A percentile compares a stretch with the other conserved stretches of the same genome.
These are phyloP conservation scores for Fistulinella prunicolor DNA, from an alignment of 768 basidiomycete genomes.

Conservation along the genomic window DNA sequence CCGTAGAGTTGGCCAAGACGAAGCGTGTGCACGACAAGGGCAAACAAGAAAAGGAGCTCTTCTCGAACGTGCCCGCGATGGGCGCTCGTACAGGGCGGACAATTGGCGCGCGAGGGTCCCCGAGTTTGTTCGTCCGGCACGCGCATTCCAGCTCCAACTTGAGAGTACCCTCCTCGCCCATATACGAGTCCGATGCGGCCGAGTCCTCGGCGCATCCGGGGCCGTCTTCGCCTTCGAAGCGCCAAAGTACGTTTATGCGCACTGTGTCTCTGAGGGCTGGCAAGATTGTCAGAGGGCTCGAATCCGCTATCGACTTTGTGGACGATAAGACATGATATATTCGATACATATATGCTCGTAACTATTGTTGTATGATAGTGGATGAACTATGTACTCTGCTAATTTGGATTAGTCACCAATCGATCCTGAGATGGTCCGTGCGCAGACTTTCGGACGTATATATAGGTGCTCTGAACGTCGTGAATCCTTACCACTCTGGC, in stretches of 20 bases:
- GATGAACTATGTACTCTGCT: too few relatives aligned
- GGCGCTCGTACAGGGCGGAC: constrained; percentile 1
- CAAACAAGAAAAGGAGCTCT: too few relatives aligned
- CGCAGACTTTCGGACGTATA: not conserved
- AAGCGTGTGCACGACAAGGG: constrained; percentile 3
- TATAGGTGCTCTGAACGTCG: not conserved
- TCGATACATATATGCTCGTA: too few relatives aligned
- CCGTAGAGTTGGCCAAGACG: constrained; percentile 3
- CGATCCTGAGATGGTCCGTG: constrained; percentile 9
- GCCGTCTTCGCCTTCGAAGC: constrained; percentile 23
- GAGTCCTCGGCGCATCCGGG: constrained; percentile 1
- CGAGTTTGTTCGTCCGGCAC: constrained; percentile 18
- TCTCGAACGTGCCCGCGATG: not conserved
- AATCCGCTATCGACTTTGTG: constrained; percentile 42
- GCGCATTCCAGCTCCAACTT: constrained; percentile 27
- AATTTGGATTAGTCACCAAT: too few relatives aligned
- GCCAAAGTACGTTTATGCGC: constrained; percentile 29
- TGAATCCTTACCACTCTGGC: constrained; percentile 35
- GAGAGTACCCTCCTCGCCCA: constrained; percentile 9
- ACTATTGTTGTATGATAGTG: too few relatives aligned
- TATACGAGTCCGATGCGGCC: constrained; percentile 10
- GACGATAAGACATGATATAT: constrained; percentile 23
- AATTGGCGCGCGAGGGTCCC: not conserved
- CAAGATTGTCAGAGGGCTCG: constrained; percentile 36
- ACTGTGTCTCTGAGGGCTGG: constrained; percentile 35